Evolutionary conservation across 1,284 basidiomycete genomes (phyloP).

Genomic region (Papiliotrema fonsecae): DNA sequence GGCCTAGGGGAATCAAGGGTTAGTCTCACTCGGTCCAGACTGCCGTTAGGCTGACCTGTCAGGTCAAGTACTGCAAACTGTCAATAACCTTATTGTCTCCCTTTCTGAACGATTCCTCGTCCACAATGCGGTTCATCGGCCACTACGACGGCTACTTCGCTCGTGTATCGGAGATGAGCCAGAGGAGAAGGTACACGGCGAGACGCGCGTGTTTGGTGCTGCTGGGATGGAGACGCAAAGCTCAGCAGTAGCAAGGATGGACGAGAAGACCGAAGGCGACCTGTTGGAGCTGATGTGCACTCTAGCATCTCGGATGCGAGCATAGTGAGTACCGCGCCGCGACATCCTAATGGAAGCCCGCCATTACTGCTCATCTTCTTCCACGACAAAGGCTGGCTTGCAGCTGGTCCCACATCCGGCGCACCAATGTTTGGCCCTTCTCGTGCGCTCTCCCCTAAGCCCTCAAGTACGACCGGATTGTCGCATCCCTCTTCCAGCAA

Average conservation of each 20-base stretch:
- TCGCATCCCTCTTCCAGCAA: slow-evolving; percentile 23
- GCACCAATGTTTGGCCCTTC: slow-evolving; percentile 50
- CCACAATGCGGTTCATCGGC: slow-evolving; percentile 82
- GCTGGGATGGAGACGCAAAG: slow-evolving; percentile 55
- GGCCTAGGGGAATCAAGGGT: slow-evolving; percentile 73
- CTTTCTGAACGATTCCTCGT: slow-evolving; percentile 87
- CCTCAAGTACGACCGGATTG: slow-evolving; percentile 42
- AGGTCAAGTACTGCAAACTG: slow-evolving; percentile 73
- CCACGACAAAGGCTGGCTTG: slow-evolving; percentile 63
- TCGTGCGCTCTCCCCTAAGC: slow-evolving; percentile 38
- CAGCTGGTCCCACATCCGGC: slow-evolving; percentile 15
- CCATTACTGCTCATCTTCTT: slow-evolving; percentile 94
- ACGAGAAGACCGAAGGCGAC: slow-evolving; percentile 46
- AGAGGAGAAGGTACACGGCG: slow-evolving; percentile 73
- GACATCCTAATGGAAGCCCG: slow-evolving; percentile 48
- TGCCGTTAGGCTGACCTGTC: not conserved
- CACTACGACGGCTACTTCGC: slow-evolving; percentile 77
- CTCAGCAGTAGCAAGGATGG: slow-evolving; percentile 5
- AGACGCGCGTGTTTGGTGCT: slow-evolving; percentile 67
- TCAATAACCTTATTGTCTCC: slow-evolving; percentile 81
- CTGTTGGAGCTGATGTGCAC: slow-evolving; percentile 88
- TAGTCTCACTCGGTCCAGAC: not conserved
- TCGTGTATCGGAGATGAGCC: slow-evolving; percentile 86
- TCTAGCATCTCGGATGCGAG: slow-evolving; percentile 80
- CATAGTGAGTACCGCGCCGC: slow-evolving; percentile 52